These are phyloP conservation scores for Paramecium caudatum DNA, from an alignment of 73 alveolate species.

Conservation along the genomic window DNA sequence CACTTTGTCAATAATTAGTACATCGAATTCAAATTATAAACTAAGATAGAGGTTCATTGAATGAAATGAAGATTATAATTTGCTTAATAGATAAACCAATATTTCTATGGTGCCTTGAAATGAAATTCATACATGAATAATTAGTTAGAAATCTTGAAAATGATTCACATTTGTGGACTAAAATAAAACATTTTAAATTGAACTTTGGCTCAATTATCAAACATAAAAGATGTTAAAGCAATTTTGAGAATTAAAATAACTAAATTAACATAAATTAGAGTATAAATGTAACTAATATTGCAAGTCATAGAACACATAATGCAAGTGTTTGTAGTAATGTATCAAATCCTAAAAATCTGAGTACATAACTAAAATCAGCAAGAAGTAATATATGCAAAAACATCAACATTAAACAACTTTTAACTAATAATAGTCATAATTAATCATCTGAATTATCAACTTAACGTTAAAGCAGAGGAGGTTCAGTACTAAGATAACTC, in stretches of 20 bases:
- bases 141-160: not conserved
- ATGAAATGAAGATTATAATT: not conserved
- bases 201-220: not conserved
- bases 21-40: not conserved
- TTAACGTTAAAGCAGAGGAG: slow-evolving; percentile 35
- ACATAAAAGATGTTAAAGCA: slow-evolving; percentile 21
- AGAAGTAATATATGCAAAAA: not conserved
- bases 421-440: not conserved
- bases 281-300: not conserved
- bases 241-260: not conserved
- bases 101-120: slow-evolving; percentile 17
- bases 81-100: slow-evolving; percentile 21
- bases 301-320: not conserved
- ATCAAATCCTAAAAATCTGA: not conserved
- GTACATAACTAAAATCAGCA: not conserved
- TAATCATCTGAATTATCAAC: slow-evolving; percentile 16
- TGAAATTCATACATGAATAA: not conserved
- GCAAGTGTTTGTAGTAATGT: not conserved
- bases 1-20: not conserved
- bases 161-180: not conserved
- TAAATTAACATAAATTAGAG: too few species aligned
- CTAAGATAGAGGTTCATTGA: not conserved
- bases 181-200: not conserved
- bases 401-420: not conserved
- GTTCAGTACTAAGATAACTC: not conserved